Evolutionary conservation across 2,329 filamentous ascomycete genomes (phyloP), one percentile per base, ranked within the genome.

Genomic region (Curvularia hawaiiensis): DNA sequence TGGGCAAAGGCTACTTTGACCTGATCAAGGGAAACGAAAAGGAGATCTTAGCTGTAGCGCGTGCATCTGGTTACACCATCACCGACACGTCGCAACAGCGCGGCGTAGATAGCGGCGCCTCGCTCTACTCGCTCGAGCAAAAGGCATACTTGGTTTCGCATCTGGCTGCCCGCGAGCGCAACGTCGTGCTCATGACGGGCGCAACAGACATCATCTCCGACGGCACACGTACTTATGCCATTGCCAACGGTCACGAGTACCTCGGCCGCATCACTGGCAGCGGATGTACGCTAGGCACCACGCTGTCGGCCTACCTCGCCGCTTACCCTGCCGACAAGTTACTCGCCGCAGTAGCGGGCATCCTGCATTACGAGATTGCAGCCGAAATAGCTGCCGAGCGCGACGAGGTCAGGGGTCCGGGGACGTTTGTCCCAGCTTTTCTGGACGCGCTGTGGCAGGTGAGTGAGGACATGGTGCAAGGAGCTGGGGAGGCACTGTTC

Each of bases 1-100:
- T 97, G 70, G 80, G 84, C 0, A 83, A 81, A 3, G 92, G 92
- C 39, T 91, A 91, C 75, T 90, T 96, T 68, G 87, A 91, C 74
- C 82, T 97, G 41, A 93, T 98, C 77, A 98, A 98, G 74, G 94
- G 94, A 48, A 98, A 98, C 77, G 91, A 96, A 73, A 87, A 89
- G 52, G 95, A 98, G 76, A 92, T 98, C 60, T 82, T 84, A 47
- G 88, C 90, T 3, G 87, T 94, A 0, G 85, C 84, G 10, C 54
- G 62, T 3, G 67, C 72, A 1, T 68, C 65, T 39, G 89, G 89
- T 41, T 80, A 83, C 43, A 77, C 73, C 24, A 75, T 72, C 1
- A 43, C 75, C 80, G 52, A 62, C 10, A 45, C 44, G 0, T 55
- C 28, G 62, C 94, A 97, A 77, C 87, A 97, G 77, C 87, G 89